Base-by-base conservation (phyloP, 129 eudicot species). In the Calendula officinalis region DNA sequence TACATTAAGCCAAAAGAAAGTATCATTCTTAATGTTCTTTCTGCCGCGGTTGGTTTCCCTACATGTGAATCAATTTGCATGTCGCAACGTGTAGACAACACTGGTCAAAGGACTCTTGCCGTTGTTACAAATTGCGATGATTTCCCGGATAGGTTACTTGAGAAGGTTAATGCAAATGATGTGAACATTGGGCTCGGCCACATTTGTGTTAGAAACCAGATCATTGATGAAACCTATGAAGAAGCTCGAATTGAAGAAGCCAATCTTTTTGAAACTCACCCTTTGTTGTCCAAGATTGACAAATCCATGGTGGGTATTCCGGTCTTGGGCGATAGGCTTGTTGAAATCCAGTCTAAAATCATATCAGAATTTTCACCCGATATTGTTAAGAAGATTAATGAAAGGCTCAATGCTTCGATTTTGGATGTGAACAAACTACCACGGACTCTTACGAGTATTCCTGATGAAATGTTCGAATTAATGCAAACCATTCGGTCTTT, bases 141-240 rank as follows among this genome's bases (percentile, higher is more conserved):
- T 4, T 61, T 57, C 12, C n/a, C n/a, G n/a, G 68, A 70, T 11
- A 68, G 67, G 42, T 8, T 58, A n/a, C 70, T 59, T 0, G 78
- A 78, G 60, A 71, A 78, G 15, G 74, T 78, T 4, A 69, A 48
- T 0, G 36, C 68, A 61, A 69, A 75, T 46, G 75, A 75, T 43
- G 82, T 66, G 11, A 57, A 48, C 15, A 71, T 67, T 14, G 82
- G 82, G 3, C 52, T 61, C 2, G 67, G 67, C 9, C 42, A 61
- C 16, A n/a, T 62, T 2, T 62, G 67, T 5, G 67, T 62, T 9
- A 67, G 62, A 56, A 67, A 52, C 36, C 57, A 33, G 22, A 67
- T 67, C 38, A 56, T 43, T 2, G 49, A 67, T 6, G 72, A 52
- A 40, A 48, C 50, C 4, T 67, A 67, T 27, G 62, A 67, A 4